Base-by-base conservation (phyloP, 495 filamentous ascomycete genomes). In the Hypoxylon crocopeplum region DNA sequence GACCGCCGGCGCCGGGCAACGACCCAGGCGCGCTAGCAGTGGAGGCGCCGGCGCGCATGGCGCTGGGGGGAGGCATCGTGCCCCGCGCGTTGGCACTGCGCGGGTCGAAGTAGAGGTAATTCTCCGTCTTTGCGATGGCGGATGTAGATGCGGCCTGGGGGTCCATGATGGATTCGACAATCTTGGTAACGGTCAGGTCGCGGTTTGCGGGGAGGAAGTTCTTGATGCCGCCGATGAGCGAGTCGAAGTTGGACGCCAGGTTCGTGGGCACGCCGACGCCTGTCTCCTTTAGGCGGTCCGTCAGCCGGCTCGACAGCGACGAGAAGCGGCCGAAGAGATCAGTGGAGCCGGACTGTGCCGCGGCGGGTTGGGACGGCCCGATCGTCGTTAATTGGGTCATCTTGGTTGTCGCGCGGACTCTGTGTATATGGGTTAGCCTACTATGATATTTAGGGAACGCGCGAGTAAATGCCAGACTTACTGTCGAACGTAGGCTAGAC, bases 61-160 rank as follows among this genome's bases (percentile, higher is more conserved):
- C 84, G 13, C 83, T 84, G 0, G 88, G 82, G 19, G 90, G 89
- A 37, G 88, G 89, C 82, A 96, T 93, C n/a, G 88, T 93, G 12
- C 94, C 93, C 25, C 95, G 85, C 0, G 95, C 93, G 66, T 94
- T 96, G 17, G 93, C 88, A 62, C 88, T 93, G 34, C 93, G 84
- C 1, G 95, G 95, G 72, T 99, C 95, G 68, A 97, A 98, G 78
- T 97, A 98, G n/a, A 98, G 88, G 67, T 97, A 99, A 66, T 88
- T 89, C 67, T 99, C 95, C 4, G 95, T 98, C 77, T 97, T 98
- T 52, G 91, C 89, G 56, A 99, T 93, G 10, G 95, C 95, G 16
- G 88, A 92, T 2, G 90, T 91, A 10, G 90, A 92, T 1, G 95
- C 93, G 7, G 88, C 81, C 30, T 90, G 81, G 0, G 95, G 95